Conservation (phyloP, 805 yeast genomes). For the Monosporozyma unispora region DNA sequence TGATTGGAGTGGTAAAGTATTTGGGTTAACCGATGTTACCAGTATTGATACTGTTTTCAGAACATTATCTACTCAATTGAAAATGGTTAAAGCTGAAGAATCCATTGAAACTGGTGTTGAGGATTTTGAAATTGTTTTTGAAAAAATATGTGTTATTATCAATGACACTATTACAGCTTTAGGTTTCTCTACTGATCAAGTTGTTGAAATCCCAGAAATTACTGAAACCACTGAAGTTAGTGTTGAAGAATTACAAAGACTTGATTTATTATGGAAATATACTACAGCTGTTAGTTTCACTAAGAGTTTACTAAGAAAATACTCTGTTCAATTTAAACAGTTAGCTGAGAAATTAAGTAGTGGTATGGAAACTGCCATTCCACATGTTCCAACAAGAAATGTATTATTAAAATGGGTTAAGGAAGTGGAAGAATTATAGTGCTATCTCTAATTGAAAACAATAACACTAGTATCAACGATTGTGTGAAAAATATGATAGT, state of each 20-base stretch:
- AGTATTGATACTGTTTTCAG: slow-evolving; percentile 38
- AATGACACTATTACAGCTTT: slow-evolving; percentile 15
- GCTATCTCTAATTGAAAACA: neutral
- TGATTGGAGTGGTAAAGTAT: slow-evolving; percentile 18
- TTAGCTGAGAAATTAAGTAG: slow-evolving; percentile 27
- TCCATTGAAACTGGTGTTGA: slow-evolving; percentile 21
- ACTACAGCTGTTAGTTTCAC: slow-evolving; percentile 31
- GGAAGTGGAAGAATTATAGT: slow-evolving; percentile 22
- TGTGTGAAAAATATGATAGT: neutral
- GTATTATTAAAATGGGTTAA: slow-evolving; percentile 29
- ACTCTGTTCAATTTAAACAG: slow-evolving; percentile 35
- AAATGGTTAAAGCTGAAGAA: neutral
- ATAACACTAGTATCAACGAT: neutral
- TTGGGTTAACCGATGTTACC: slow-evolving; percentile 37
- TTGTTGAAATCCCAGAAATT: slow-evolving; percentile 12
- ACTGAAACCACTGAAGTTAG: slow-evolving; percentile 21
- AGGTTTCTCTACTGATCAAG: slow-evolving; percentile 10
- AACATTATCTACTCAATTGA: slow-evolving; percentile 23
- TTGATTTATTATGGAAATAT: slow-evolving; percentile 37
- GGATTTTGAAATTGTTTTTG: slow-evolving; percentile 25
- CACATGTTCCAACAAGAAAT: slow-evolving; percentile 27
- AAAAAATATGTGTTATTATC: slow-evolving; percentile 18
- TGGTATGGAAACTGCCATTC: slow-evolving; percentile 27
- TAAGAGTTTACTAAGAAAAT: slow-evolving; percentile 35
- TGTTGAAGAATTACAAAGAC: slow-evolving; percentile 21